Conservation (phyloP, 495 filamentous ascomycete genomes). For the Lichenothelia convexa region DNA sequence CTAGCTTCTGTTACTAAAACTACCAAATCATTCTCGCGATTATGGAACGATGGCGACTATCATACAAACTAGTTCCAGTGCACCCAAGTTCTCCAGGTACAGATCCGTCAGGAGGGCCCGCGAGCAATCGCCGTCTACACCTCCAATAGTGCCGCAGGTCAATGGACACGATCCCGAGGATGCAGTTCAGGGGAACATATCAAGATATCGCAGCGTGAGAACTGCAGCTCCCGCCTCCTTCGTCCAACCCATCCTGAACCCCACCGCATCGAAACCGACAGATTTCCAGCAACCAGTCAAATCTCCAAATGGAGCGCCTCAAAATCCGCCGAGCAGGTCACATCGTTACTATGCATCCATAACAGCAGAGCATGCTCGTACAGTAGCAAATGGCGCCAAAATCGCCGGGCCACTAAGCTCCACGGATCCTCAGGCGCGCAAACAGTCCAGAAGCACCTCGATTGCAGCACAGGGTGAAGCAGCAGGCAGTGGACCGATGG, state of each 20-base stretch:
- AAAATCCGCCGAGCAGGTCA: constrained; percentile 1
- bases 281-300: not conserved
- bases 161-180: constrained; percentile 4
- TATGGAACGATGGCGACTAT: too few relatives aligned
- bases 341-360: not conserved
- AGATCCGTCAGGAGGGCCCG: constrained; percentile 14
- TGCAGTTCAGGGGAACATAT: constrained; percentile 15
- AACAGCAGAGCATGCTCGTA: not conserved
- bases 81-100: constrained; percentile 17
- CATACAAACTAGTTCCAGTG: too few relatives aligned
- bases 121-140: constrained; percentile 1
- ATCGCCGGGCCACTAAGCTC: too few relatives aligned
- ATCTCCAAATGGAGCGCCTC: too few relatives aligned
- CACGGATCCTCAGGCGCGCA: too few relatives aligned
- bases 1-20: too few relatives aligned
- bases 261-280: not conserved
- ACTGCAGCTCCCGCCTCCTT: not conserved
- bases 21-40: too few relatives aligned
- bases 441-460: too few relatives aligned
- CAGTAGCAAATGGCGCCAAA: too few relatives aligned
- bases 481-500: too few relatives aligned
- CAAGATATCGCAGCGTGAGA: constrained; percentile 17
- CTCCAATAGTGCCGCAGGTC: not conserved
- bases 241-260: not conserved
- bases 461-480: too few relatives aligned